phyloP scores from a whole-genome alignment of 2,329 filamentous ascomycete genomes.

The Colletotrichum simmondsii region DNA sequence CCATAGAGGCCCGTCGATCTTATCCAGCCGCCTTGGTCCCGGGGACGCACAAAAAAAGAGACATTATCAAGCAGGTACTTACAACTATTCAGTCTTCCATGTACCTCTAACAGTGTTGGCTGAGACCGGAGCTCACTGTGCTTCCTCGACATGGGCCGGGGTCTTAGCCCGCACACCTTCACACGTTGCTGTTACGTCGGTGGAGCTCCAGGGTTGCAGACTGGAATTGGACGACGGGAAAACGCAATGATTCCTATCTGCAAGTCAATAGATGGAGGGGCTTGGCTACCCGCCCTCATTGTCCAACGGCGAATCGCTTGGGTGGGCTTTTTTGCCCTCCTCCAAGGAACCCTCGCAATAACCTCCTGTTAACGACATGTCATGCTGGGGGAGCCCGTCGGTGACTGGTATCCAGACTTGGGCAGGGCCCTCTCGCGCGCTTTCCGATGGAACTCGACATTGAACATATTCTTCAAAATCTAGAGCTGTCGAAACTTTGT shows the following conservation, averaged over 20 bases:
- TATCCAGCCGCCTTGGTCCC: slow-evolving; percentile 21
- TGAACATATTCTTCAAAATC: slow-evolving; percentile 1
- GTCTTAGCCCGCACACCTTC: slow-evolving; percentile 26
- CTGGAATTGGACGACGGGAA: slow-evolving; percentile 26
- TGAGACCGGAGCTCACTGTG: slow-evolving; percentile 11
- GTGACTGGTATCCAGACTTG: neutral
- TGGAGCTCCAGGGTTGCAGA: slow-evolving; percentile 28
- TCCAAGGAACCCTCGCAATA: slow-evolving; percentile 25
- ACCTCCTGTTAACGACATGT: slow-evolving; percentile 32
- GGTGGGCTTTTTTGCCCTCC: slow-evolving; percentile 26
- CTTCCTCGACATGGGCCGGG: slow-evolving; percentile 8
- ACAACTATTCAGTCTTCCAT: neutral
- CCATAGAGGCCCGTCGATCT: slow-evolving; percentile 25
- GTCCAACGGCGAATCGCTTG: slow-evolving; percentile 31
- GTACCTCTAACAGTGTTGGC: slow-evolving; percentile 30
- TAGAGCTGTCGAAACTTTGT: slow-evolving; percentile 19
- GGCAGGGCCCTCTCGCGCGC: slow-evolving; percentile 20
- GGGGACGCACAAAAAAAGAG: slow-evolving; percentile 3
- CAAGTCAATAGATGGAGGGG: slow-evolving; percentile 30
- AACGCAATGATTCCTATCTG: slow-evolving; percentile 34
- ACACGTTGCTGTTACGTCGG: slow-evolving; percentile 35
- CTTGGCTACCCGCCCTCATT: slow-evolving; percentile 29
- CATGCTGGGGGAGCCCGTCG: slow-evolving; percentile 28
- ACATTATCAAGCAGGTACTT: slow-evolving; percentile 8
- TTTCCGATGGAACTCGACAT: slow-evolving; percentile 24